These are phyloP conservation scores for Yarrowia bubula DNA, from an alignment of 805 yeast genomes.

Conservation along the genomic window DNA sequence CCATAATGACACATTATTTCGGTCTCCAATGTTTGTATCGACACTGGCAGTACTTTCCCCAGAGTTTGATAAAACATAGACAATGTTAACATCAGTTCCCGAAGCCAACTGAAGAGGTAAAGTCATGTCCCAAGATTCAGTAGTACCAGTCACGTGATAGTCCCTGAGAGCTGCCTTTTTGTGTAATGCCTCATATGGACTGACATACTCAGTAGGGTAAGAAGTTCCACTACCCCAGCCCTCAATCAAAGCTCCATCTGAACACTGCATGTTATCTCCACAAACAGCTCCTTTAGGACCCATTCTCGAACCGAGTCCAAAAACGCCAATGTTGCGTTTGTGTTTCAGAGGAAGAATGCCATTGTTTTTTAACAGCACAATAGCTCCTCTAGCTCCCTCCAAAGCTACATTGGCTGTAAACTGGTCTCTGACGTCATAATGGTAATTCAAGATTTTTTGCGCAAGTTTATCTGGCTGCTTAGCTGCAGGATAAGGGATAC, in stretches of 20 bases:
- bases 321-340: slow-evolving; percentile 41
- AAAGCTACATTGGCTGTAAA: slow-evolving; percentile 48
- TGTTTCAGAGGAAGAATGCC: slow-evolving; percentile 51
- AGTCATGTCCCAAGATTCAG: neutral
- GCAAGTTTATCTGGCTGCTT: slow-evolving; percentile 31
- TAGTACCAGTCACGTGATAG: neutral
- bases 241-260: slow-evolving; percentile 53
- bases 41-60: slow-evolving; percentile 62
- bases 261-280: slow-evolving; percentile 49
- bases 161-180: slow-evolving; percentile 38
- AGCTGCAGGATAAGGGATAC: slow-evolving; percentile 38
- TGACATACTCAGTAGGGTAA: slow-evolving; percentile 52
- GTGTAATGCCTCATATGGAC: slow-evolving; percentile 57
- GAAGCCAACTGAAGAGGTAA: neutral
- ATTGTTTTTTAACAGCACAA: slow-evolving; percentile 51
- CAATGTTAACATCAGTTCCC: slow-evolving; percentile 50
- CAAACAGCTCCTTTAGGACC: slow-evolving; percentile 53
- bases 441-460: slow-evolving; percentile 46
- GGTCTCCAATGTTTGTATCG: slow-evolving; percentile 60
- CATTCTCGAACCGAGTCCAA: slow-evolving; percentile 47
- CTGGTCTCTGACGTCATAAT: slow-evolving; percentile 51
- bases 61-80: slow-evolving; percentile 53
- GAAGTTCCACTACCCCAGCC: slow-evolving; percentile 70
- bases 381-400: slow-evolving; percentile 55
- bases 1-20: slow-evolving; percentile 55